These are phyloP conservation scores for Aspergillus carbonarius DNA, from an alignment of 2,329 filamentous ascomycete genomes.

Conservation along the genomic window DNA sequence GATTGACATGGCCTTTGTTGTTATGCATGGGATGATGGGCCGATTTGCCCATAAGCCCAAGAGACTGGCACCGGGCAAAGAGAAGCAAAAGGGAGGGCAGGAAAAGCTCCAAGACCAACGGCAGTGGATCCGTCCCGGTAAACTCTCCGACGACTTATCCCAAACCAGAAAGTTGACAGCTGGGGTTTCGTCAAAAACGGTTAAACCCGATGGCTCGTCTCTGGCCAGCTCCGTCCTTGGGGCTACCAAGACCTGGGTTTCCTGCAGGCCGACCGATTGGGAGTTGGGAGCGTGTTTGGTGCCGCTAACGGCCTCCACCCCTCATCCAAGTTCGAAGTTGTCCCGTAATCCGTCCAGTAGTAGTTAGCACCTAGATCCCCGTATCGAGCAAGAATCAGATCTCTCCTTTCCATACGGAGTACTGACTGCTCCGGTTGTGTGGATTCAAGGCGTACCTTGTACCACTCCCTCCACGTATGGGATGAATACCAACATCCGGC, in stretches of 20 bases:
- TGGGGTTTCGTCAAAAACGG: constrained; percentile 21
- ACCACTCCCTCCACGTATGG: background rate
- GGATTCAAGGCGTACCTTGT: no score
- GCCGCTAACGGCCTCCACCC: background rate
- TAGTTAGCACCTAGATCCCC: background rate
- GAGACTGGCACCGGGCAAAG: background rate
- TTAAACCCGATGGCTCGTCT: constrained; percentile 1
- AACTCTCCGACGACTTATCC: constrained; percentile 32
- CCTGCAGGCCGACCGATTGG: constrained; percentile 22
- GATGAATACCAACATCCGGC: no score
- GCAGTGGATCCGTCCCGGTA: constrained; percentile 22
- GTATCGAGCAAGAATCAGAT: constrained; percentile 1
- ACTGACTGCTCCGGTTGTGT: no score
- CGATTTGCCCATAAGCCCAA: background rate
- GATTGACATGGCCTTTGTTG: background rate
- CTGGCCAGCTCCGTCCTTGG: constrained; percentile 3
- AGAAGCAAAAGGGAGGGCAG: background rate
- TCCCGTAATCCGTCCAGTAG: background rate
- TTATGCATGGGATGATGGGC: background rate
- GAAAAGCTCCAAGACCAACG: background rate
- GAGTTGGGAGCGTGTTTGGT: constrained; percentile 10
- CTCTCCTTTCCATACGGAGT: background rate
- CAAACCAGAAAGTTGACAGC: constrained; percentile 33
- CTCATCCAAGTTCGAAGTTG: background rate
- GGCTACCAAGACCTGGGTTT: constrained; percentile 9